A percentile compares a stretch with the other conserved stretches of the same genome.
These are phyloP conservation scores for Bretschneidera sinensis DNA, from an alignment of 345 rosid genomes.

Conservation along the genomic window DNA sequence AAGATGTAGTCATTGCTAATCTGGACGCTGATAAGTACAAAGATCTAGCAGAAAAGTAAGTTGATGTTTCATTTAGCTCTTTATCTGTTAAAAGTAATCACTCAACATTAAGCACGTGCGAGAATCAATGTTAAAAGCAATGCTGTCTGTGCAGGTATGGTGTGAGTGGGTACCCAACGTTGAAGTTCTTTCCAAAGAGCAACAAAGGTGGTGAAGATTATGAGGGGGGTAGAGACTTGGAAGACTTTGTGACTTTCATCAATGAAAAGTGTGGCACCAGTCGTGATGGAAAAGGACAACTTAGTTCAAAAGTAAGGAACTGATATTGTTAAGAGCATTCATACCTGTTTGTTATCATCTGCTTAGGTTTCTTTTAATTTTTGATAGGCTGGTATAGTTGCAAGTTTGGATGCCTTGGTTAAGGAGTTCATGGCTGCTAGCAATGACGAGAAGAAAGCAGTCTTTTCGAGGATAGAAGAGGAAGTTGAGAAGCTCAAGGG, in stretches of 20 bases:
- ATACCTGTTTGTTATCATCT: not conserved
- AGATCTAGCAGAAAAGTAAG: constrained; percentile 83
- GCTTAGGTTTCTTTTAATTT: not conserved
- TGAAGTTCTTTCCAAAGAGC: constrained; percentile 85
- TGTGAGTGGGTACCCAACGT: constrained; percentile 87
- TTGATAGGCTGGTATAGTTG: constrained; percentile 79
- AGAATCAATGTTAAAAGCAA: not conserved
- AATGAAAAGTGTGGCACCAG: constrained; percentile 80
- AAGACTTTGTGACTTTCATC: constrained; percentile 80
- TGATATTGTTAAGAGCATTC: not conserved
- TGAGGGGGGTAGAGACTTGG: constrained; percentile 85
- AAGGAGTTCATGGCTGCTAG: constrained; percentile 80
- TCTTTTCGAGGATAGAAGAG: constrained; percentile 59
- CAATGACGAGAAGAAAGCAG: constrained; percentile 65
- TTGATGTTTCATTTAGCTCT: not conserved
- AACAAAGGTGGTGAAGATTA: constrained; percentile 96
- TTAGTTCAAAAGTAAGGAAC: constrained; percentile 61
- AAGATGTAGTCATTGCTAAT: constrained; percentile 83
- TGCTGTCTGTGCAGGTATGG: constrained; percentile 50
- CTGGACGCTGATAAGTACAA: constrained; percentile 85
- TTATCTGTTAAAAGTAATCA: not conserved
- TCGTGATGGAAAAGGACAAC: constrained; percentile 85
- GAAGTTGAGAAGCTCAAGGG: constrained; percentile 77
- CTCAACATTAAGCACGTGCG: not conserved
- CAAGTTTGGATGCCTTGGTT: constrained; percentile 67